phyloP scores from a whole-genome alignment of 306 rosid species.

The Argentina anserina region DNA sequence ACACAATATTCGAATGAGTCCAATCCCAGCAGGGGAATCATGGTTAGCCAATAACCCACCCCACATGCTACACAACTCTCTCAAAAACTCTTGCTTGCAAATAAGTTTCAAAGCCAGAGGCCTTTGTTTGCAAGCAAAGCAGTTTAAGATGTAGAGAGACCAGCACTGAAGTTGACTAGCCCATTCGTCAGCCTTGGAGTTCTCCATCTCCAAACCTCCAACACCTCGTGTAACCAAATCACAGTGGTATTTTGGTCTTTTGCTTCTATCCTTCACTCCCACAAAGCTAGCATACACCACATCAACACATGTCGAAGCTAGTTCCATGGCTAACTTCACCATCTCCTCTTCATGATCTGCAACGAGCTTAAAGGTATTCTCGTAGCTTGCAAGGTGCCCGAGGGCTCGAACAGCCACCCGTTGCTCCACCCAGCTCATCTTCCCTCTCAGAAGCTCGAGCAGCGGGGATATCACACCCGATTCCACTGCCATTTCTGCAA shows the following conservation, averaged over 20 bases:
- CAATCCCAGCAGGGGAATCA: slow-evolving; percentile 65
- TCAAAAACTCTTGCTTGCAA: slow-evolving; percentile 51
- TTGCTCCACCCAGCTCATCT: slow-evolving; percentile 74
- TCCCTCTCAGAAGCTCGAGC: slow-evolving; percentile 57
- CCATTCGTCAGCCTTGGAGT: slow-evolving; percentile 80
- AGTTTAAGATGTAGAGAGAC: slow-evolving; percentile 63
- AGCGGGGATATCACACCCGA: slow-evolving; percentile 64
- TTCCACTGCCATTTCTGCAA: slow-evolving; percentile 53
- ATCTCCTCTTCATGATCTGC: slow-evolving; percentile 40
- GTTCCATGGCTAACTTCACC: slow-evolving; percentile 41
- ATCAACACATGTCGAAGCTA: slow-evolving; percentile 56
- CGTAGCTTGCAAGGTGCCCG: slow-evolving; percentile 75
- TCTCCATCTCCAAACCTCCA: slow-evolving; percentile 67
- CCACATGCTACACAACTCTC: slow-evolving; percentile 58
- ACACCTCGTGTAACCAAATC: slow-evolving; percentile 70
- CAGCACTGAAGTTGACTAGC: slow-evolving; percentile 74
- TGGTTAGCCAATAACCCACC: slow-evolving; percentile 65
- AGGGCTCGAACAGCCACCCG: slow-evolving; percentile 69
- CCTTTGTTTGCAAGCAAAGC: slow-evolving; percentile 69
- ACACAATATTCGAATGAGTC: slow-evolving; percentile 62
- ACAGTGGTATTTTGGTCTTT: slow-evolving; percentile 49
- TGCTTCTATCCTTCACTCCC: slow-evolving; percentile 26
- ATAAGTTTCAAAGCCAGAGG: slow-evolving; percentile 46
- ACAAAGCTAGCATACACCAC: slow-evolving; percentile 45
- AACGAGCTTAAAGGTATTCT: slow-evolving; percentile 48